A percentile compares a stretch with the other conserved stretches of the same genome.
Evolutionary conservation across 768 basidiomycete species (phyloP).

Genomic region (Naganishia randhawae): DNA sequence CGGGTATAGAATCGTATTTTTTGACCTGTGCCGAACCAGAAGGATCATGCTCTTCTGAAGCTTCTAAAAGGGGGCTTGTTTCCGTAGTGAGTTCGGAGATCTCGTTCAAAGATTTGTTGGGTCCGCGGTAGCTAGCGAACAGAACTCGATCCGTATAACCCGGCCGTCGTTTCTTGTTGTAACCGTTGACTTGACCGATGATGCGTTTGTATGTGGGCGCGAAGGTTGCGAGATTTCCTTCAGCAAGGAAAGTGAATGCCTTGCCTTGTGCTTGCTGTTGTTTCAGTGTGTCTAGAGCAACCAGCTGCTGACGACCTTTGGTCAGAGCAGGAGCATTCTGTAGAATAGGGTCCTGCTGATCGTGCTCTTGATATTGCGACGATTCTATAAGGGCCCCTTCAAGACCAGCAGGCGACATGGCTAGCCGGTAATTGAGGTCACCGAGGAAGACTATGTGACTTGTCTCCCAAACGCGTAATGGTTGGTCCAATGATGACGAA

Average conservation of each 20-base stretch:
- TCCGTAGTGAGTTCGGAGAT: conserved; percentile 34
- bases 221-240: conserved; percentile 84
- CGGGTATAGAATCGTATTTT: conserved; percentile 73
- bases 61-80: conserved; percentile 29
- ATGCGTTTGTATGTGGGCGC: conserved; percentile 87
- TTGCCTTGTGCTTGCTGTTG: conserved; percentile 62
- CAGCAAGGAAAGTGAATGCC: conserved; percentile 68
- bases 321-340: conserved; percentile 32
- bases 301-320: conserved; percentile 40
- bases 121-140: conserved; percentile 67
- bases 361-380: not conserved
- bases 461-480: conserved; percentile 63
- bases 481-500: conserved; percentile 57
- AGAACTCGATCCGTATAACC: conserved; percentile 92
- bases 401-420: conserved; percentile 47
- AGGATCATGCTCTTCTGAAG: not conserved
- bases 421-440: conserved; percentile 84
- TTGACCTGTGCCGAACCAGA: conserved; percentile 53
- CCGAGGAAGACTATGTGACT: conserved; percentile 91
- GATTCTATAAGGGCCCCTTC: conserved; percentile 55
- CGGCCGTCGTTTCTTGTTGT: conserved; percentile 68
- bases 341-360: not conserved
- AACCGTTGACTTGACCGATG: conserved; percentile 75
- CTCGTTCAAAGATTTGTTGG: conserved; percentile 61
- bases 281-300: conserved; percentile 42